A percentile compares a stretch with the other conserved stretches of the same genome.
These are phyloP conservation scores for Solanum clarkiae DNA, from an alignment of 257 asterid genomes.

Conservation along the genomic window DNA sequence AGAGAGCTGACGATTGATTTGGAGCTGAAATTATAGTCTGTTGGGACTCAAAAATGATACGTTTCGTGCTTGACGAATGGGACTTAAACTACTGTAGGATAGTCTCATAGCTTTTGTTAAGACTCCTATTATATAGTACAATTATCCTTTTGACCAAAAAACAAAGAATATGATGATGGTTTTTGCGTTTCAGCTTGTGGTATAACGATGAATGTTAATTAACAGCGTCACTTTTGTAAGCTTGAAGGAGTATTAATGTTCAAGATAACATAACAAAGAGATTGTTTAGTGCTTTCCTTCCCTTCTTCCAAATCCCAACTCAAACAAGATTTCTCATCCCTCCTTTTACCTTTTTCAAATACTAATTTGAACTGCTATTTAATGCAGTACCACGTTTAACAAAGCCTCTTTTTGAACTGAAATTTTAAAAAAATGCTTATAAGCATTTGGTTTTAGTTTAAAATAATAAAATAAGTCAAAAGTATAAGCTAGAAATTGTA, in stretches of 20 bases:
- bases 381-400: too few species aligned
- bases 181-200: too few species aligned
- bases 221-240: neutral
- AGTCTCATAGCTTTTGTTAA: neutral
- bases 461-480: too few species aligned
- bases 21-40: neutral
- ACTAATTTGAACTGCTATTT: too few species aligned
- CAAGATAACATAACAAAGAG: neutral
- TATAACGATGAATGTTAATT: too few species aligned
- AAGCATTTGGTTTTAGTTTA: too few species aligned
- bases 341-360: too few species aligned
- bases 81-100: neutral
- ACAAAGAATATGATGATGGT: neutral
- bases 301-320: neutral
- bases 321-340: neutral
- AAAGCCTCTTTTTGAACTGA: too few species aligned
- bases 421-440: too few species aligned
- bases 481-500: too few species aligned
- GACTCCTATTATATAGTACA: neutral
- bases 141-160: neutral
- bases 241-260: neutral
- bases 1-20: neutral
- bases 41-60: constrained; percentile 7
- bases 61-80: neutral
- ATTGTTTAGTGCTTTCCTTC: neutral